phyloP scores from a whole-genome alignment of 1,139 yeast species.

The Saccharomycopsis hybrid region DNA sequence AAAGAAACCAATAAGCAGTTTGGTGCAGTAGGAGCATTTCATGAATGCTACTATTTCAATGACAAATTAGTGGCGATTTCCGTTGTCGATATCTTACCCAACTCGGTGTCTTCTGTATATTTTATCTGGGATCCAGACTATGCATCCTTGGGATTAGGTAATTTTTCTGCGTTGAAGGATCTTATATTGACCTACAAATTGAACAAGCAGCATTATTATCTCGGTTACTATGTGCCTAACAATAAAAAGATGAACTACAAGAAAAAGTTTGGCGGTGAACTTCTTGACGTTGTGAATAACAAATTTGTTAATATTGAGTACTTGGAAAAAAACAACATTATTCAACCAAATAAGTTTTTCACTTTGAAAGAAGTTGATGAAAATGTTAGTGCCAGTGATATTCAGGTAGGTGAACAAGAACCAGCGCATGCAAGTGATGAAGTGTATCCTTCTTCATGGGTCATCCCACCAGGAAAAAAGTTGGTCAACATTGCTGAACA shows the following conservation, averaged over 20 bases:
- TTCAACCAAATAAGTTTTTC: slow-evolving; percentile 40
- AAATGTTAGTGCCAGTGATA: neutral
- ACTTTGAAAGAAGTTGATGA: slow-evolving; percentile 19
- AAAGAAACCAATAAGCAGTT: slow-evolving; percentile 11
- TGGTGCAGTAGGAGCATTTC: slow-evolving; percentile 44
- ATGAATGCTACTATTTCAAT: slow-evolving; percentile 70
- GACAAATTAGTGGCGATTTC: slow-evolving; percentile 66
- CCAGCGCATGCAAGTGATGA: no score
- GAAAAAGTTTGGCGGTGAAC: slow-evolving; percentile 67
- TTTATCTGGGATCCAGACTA: slow-evolving; percentile 86
- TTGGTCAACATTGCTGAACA: slow-evolving; percentile 17
- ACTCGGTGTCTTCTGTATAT: slow-evolving; percentile 76
- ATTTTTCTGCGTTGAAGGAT: slow-evolving; percentile 70
- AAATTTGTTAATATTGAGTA: slow-evolving; percentile 39
- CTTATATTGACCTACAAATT: slow-evolving; percentile 44
- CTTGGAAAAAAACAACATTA: slow-evolving; percentile 27
- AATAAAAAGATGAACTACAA: slow-evolving; percentile 83
- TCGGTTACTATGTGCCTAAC: slow-evolving; percentile 70
- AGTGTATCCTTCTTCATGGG: slow-evolving; percentile 8
- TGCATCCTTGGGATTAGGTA: slow-evolving; percentile 67
- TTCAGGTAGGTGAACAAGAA: no score
- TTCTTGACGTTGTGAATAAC: slow-evolving; percentile 48
- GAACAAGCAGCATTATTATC: slow-evolving; percentile 28
- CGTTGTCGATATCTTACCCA: slow-evolving; percentile 70
- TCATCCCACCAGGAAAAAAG: slow-evolving; percentile 9